Conservation (phyloP, 257 asterid genomes). For the Salvia miltiorrhiza region DNA sequence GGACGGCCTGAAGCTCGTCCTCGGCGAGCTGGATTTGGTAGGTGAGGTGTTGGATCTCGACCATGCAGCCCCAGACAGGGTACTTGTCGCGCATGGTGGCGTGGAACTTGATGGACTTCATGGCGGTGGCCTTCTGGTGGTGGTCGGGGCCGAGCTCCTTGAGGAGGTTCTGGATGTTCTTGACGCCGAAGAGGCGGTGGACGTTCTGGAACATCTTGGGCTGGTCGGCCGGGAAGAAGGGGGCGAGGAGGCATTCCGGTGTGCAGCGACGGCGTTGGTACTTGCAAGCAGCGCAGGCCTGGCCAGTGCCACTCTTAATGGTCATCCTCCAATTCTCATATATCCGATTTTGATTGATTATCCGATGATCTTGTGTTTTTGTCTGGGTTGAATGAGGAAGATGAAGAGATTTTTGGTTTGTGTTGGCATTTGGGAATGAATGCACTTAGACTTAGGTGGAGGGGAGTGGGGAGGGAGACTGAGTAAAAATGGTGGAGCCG, state of each 20-base stretch:
- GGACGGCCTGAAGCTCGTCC: constrained; percentile 66
- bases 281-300: constrained; percentile 93
- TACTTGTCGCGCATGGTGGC: constrained; percentile 61
- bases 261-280: constrained; percentile 76
- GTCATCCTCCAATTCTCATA: constrained; percentile 47
- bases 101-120: constrained; percentile 70
- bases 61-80: constrained; percentile 68
- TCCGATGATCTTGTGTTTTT: no score
- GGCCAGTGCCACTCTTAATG: constrained; percentile 86
- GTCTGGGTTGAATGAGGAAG: no score
- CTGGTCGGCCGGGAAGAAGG: constrained; percentile 84
- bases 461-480: constrained; percentile 42
- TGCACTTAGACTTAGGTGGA: no score
- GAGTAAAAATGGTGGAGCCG: constrained; percentile 45
- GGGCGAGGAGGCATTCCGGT: constrained; percentile 76
- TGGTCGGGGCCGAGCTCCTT: constrained; percentile 54
- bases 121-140: constrained; percentile 53
- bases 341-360: no score
- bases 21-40: constrained; percentile 48
- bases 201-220: constrained; percentile 71
- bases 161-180: constrained; percentile 61
- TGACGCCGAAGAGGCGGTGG: constrained; percentile 77
- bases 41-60: constrained; percentile 46
- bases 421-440: no score
- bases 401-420: no score